Percentiles rank a stretch among this genome's conserved stretches.
Evolutionary conservation across 768 basidiomycete species (phyloP).

Genomic region (Tylopilus intermedius): DNA sequence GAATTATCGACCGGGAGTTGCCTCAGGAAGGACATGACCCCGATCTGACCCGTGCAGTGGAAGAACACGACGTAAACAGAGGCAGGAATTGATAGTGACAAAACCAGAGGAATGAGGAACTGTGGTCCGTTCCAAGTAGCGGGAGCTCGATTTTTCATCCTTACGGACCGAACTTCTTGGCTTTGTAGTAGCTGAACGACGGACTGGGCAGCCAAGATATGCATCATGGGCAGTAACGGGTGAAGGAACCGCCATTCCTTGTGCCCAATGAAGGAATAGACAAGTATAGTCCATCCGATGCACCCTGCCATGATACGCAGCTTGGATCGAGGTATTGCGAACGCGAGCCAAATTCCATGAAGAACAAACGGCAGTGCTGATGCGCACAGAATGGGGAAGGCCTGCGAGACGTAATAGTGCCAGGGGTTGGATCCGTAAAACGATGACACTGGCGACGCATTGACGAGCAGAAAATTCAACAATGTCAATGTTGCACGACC

Average conservation of each 20-base stretch:
- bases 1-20: slow-evolving; percentile 47
- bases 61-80: slow-evolving; percentile 67
- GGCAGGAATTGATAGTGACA: slow-evolving; percentile 54
- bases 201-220: slow-evolving; percentile 72
- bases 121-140: slow-evolving; percentile 15
- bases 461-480: slow-evolving; percentile 77
- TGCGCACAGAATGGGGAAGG: slow-evolving; percentile 74
- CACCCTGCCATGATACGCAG: slow-evolving; percentile 44
- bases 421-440: slow-evolving; percentile 86
- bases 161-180: slow-evolving; percentile 1
- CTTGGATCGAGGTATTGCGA: slow-evolving; percentile 20
- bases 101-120: slow-evolving; percentile 34
- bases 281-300: slow-evolving; percentile 54
- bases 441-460: slow-evolving; percentile 79
- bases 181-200: slow-evolving; percentile 45
- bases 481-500: slow-evolving; percentile 64
- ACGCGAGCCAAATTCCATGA: slow-evolving; percentile 48
- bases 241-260: slow-evolving; percentile 99
- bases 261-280: slow-evolving; percentile 82
- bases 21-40: slow-evolving; percentile 66
- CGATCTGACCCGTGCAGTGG: slow-evolving; percentile 78
- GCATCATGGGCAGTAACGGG: slow-evolving; percentile 79
- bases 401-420: slow-evolving; percentile 90
- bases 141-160: not conserved
- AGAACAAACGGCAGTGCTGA: slow-evolving; percentile 69